These are phyloP conservation scores for Chaetomium globosum DNA, from an alignment of 2,329 filamentous ascomycete genomes.

Conservation along the genomic window DNA sequence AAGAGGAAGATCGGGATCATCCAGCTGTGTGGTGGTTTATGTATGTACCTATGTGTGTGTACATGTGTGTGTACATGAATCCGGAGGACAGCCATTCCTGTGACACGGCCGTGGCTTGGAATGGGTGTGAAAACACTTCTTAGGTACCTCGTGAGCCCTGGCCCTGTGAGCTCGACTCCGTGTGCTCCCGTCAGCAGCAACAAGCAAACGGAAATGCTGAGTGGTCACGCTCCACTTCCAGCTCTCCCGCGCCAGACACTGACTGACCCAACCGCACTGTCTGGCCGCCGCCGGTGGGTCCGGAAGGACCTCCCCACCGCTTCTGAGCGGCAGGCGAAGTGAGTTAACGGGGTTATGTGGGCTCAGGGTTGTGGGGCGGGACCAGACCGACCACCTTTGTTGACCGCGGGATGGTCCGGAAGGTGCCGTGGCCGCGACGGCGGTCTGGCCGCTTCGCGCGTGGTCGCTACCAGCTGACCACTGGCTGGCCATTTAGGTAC, in stretches of 20 bases:
- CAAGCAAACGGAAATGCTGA: neutral
- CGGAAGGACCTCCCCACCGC: constrained; percentile 14
- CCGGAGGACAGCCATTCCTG: neutral
- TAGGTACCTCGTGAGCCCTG: too few relatives aligned
- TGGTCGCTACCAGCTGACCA: neutral
- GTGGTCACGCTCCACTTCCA: neutral
- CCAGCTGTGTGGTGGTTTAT: neutral
- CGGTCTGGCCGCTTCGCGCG: neutral
- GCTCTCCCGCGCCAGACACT: too few relatives aligned
- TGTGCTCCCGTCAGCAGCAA: neutral
- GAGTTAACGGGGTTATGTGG: neutral
- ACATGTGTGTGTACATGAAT: neutral
- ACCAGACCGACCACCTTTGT: neutral
- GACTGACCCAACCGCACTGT: neutral
- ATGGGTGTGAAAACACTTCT: constrained; percentile 6
- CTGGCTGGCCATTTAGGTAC: neutral
- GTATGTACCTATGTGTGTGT: neutral
- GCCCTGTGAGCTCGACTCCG: neutral
- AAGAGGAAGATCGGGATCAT: constrained; percentile 7
- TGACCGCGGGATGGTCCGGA: neutral
- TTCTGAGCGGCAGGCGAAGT: constrained; percentile 20
- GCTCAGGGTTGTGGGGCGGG: neutral
- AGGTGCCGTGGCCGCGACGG: neutral
- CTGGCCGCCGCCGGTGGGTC: neutral
- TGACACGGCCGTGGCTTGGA: neutral